phyloP scores from a whole-genome alignment of 2,329 filamentous ascomycete species.

The Thelonectria blattea region DNA sequence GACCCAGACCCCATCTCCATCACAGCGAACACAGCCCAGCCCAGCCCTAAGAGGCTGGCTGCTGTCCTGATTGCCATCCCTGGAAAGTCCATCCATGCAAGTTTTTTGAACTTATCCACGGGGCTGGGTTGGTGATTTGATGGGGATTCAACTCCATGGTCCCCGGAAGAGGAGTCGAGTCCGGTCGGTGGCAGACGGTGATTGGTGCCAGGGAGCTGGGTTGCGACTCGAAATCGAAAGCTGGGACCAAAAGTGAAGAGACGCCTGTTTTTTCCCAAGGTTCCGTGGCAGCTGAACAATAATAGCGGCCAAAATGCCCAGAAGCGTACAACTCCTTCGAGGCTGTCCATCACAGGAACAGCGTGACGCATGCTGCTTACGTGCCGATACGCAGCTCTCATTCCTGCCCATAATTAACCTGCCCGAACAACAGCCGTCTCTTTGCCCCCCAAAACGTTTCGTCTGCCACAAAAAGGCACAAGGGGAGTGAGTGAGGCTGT shows the following conservation, averaged over 20 bases:
- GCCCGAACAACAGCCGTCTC: too few species aligned
- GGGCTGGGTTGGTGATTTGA: constrained; percentile 5
- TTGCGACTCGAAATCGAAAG: not conserved
- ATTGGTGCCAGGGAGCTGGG: constrained; percentile 16
- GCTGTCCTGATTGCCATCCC: too few species aligned
- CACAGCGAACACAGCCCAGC: constrained; percentile 25
- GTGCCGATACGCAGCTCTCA: not conserved
- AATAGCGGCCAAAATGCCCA: not conserved
- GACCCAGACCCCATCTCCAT: not conserved
- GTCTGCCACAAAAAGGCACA: too few species aligned
- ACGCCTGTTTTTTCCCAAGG: not conserved
- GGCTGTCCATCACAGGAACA: too few species aligned
- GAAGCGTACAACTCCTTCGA: not conserved
- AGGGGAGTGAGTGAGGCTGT: too few species aligned
- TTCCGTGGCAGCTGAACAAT: not conserved
- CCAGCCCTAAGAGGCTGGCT: constrained; percentile 30
- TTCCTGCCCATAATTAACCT: too few species aligned
- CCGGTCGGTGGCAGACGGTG: constrained; percentile 8
- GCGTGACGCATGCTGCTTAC: not conserved
- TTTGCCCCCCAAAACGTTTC: too few species aligned
- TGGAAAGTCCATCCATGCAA: not conserved
- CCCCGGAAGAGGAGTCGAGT: constrained; percentile 5
- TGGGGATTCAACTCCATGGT: not conserved
- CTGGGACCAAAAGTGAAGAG: constrained; percentile 3
- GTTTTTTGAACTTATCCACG: not conserved